These are phyloP conservation scores for Brassica balearica DNA, from an alignment of 441 rosid genomes.

Conservation along the genomic window DNA sequence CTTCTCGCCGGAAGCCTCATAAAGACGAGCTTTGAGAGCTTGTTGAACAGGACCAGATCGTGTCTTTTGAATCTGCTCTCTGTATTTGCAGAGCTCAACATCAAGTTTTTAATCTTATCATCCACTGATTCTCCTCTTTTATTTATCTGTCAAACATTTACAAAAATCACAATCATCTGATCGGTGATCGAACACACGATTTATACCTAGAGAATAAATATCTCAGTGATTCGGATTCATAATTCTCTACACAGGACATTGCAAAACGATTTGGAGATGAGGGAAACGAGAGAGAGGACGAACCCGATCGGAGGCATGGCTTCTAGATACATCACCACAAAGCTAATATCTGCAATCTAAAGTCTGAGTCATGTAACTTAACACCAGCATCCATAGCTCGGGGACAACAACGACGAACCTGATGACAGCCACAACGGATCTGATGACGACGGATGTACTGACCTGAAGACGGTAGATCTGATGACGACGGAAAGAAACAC, in stretches of 20 bases:
- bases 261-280: no score
- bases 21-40: conserved; percentile 9
- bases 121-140: not conserved
- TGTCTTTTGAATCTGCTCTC: not conserved
- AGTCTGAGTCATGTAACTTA: no score
- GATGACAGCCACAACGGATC: no score
- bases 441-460: no score
- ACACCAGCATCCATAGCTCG: no score
- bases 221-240: not conserved
- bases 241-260: no score
- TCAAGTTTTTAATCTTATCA: not conserved
- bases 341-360: no score
- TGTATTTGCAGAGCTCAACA: conserved; percentile 6
- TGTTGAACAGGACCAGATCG: not conserved
- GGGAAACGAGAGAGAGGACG: no score
- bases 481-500: no score
- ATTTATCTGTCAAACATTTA: not conserved
- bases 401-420: no score
- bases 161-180: conserved; percentile 2
- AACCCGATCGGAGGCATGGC: conserved; percentile 81
- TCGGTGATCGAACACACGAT: conserved; percentile 1
- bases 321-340: no score
- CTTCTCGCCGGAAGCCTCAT: conserved; percentile 9
- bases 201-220: conserved; percentile 9
- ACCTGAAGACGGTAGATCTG: no score